Evolutionary conservation across 2,329 filamentous ascomycete genomes (phyloP).

Genomic region (Lachnellula suecica): DNA sequence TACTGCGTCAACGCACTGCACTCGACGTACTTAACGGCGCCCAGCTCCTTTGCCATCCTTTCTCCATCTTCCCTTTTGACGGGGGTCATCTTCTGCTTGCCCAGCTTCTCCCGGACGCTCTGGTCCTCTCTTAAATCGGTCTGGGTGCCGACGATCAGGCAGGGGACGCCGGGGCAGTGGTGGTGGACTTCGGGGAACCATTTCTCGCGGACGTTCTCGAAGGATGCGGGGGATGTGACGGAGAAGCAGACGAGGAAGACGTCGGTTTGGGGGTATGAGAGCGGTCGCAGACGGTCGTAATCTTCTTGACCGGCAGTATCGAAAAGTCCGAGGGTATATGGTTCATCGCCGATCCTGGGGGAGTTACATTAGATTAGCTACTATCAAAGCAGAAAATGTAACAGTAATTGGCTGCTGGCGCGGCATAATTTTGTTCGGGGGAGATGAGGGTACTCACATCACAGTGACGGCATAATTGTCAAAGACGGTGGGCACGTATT

Average conservation of each 20-base stretch:
- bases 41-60: conserved; percentile 94
- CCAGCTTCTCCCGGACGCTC: conserved; percentile 83
- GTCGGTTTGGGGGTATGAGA: conserved; percentile 97
- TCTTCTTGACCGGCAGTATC: conserved; percentile 99
- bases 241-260: conserved; percentile 99
- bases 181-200: conserved; percentile 99
- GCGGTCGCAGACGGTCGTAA: conserved; percentile 93
- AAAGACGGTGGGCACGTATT: conserved; percentile 99
- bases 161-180: conserved; percentile 96
- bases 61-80: conserved; percentile 93
- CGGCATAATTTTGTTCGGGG: neutral
- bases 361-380: conserved; percentile 15
- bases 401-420: too few relatives aligned
- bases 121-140: conserved; percentile 91
- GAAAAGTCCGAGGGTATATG: conserved; percentile 94
- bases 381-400: too few relatives aligned
- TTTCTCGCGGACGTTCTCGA: conserved; percentile 98
- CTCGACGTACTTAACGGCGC: conserved; percentile 97
- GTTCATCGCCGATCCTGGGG: conserved; percentile 94
- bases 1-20: conserved; percentile 98
- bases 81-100: conserved; percentile 94
- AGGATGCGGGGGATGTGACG: conserved; percentile 94
- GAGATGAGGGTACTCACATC: conserved; percentile 68
- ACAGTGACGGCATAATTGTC: conserved; percentile 99
- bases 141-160: conserved; percentile 96